Base-by-base conservation (phyloP, 225 moss, liverwort and hornwort species). In the Lunularia cruciata region DNA sequence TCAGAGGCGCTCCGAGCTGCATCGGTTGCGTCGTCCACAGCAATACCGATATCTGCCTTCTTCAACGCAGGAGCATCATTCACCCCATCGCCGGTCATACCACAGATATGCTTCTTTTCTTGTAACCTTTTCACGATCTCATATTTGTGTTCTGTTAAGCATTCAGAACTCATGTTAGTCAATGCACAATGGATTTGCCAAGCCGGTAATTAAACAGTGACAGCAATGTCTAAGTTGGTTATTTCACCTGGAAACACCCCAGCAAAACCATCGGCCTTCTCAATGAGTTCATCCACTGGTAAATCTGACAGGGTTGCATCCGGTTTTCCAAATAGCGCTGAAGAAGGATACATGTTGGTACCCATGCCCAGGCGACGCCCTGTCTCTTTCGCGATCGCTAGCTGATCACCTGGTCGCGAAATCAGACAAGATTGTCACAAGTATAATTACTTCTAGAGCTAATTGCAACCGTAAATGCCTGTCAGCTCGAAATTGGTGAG, bases 91-190 rank as follows among this genome's bases (percentile, higher is more conserved):
- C 77, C 77, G 9, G 77, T 77, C 77, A 77, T 77, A 6, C 77
- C 77, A 37, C 77, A 77, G 23, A 77, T 77, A n/a, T 77, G 77
- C 20, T 72, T 53, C 65, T 73, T 67, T 25, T 55, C 73, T 35
- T 78, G 72, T 39, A 78, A 27, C 10, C 67, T 37, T 49, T 63
- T 78, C 26, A 78, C 77, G 32, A 77, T 77, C 25, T 93, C 90
- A 47, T 93, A 93, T 75, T 93, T 93, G 67, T 93, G 92, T 61
- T 93, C 92, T 63, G 74, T 12, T 35, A 39, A 9, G 22, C 61
- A 63, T 25, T 38, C 18, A 2, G 22, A 20, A 16, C 51, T 19
- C 22, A 16, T 51, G 1, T 51, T 2, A 51, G 22, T 51, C 7
- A 8, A 54, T 48, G 19, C 19, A 12, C 27, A 2, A 3, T 7